A percentile compares a stretch with the other conserved stretches of the same genome.
Evolutionary conservation across 495 filamentous ascomycete species (phyloP).

Genomic region (Penicillium roqueforti): DNA sequence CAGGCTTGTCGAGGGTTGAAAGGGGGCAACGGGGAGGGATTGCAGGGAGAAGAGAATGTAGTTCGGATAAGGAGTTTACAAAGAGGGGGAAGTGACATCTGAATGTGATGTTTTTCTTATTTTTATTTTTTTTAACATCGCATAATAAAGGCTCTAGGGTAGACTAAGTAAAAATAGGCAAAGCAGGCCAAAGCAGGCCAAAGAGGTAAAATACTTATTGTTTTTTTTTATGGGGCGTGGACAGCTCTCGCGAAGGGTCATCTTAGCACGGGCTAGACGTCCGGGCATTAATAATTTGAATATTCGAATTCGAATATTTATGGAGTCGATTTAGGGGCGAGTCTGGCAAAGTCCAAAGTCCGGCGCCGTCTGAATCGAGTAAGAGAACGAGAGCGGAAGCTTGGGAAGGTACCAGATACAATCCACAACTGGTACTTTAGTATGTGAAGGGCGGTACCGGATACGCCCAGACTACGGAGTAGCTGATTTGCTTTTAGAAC

Average conservation of each 20-base stretch:
- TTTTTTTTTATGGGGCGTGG: conserved; percentile 3
- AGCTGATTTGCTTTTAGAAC: not conserved
- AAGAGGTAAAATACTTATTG: not conserved
- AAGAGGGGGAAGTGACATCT: conserved; percentile 5
- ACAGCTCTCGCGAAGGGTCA: not conserved
- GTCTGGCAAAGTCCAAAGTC: not conserved
- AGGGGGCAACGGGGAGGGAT: not conserved
- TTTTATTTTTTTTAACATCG: not conserved
- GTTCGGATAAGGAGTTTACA: conserved; percentile 8
- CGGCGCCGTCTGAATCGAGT: not conserved
- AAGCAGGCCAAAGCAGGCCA: too few species aligned
- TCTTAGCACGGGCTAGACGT: not conserved
- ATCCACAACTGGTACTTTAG: conserved; percentile 1
- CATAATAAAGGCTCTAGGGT: not conserved
- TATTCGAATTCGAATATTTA: not conserved
- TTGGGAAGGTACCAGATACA: not conserved
- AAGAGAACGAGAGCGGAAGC: not conserved
- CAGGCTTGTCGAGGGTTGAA: conserved; percentile 3
- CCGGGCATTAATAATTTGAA: not conserved
- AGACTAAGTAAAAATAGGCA: not conserved
- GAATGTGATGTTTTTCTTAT: not conserved
- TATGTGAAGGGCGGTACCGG: not conserved
- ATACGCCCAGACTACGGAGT: too few species aligned
- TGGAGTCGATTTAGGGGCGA: not conserved
- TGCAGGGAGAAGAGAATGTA: conserved; percentile 3